Base-by-base conservation (phyloP, 345 rosid genomes). In the Balakata baccata region DNA sequence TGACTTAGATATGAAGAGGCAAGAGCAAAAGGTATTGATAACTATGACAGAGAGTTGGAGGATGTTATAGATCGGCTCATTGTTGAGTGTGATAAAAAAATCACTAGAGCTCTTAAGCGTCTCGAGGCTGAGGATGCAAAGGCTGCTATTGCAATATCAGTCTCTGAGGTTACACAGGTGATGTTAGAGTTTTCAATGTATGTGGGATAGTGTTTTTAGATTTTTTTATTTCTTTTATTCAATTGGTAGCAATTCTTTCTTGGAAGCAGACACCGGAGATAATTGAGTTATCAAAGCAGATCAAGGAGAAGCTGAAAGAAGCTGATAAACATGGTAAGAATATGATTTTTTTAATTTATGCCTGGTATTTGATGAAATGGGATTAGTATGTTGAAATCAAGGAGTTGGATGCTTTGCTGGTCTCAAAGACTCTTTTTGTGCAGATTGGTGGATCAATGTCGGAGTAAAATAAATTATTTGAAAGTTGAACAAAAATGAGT, bases 61-160 rank as follows among this genome's bases (percentile, higher is more conserved):
- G 98, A 93, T 69, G 94, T 93, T 13, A 96, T 96, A 49, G 99
- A 93, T 68, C 89, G 96, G 74, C 92, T 96, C 58, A 96, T 96
- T 59, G 90, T 96, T 34, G 99, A 96, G 84, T 96, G 99, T 64
- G 99, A 96, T 79, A 86, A 95, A 80, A 96, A 96, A 85, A 95
- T 95, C 70, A 87, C 88, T 74, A 87, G 99, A 81, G 99, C 99
- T 51, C 92, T 95, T 74, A 93, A 90, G 84, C 97, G 99, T 76
- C 97, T 95, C 64, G 98, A 95, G 81, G 98, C 92, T 78, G 99
- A 95, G n/a, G 99, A 95, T 77, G 98, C 99, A 12, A 95, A 95
- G 88, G 98, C 99, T 76, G 99, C 99, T 23, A 90, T 95, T 81
- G 99, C 99, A 12, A 95, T 95, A 77, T 93, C 98, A 11, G 98